phyloP scores from a whole-genome alignment of 2,329 filamentous ascomycete species.

The Pyrenophora tritici-repentis region DNA sequence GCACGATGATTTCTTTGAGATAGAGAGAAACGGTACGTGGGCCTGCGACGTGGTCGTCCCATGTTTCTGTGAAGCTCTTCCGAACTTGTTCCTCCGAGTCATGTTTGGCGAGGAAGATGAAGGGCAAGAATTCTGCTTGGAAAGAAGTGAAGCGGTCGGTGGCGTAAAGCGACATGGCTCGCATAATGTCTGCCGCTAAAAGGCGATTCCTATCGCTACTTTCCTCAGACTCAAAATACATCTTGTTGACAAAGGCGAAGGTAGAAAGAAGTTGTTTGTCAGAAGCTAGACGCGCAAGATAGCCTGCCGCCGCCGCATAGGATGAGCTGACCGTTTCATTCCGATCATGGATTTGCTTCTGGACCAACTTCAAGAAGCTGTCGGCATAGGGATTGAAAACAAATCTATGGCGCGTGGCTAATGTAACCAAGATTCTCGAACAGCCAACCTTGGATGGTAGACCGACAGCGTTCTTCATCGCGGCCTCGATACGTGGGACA shows the following conservation, averaged over 20 bases:
- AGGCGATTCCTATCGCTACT: conserved; percentile 72
- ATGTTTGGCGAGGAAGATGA: conserved; percentile 85
- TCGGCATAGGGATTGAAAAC: conserved; percentile 77
- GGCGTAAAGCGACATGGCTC: conserved; percentile 82
- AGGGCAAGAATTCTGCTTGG: conserved; percentile 76
- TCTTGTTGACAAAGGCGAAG: conserved; percentile 61
- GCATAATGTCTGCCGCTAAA: conserved; percentile 80
- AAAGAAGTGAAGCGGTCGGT: conserved; percentile 85
- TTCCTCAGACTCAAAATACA: conserved; percentile 85
- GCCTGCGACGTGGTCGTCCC: conserved; percentile 89
- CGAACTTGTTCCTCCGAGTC: conserved; percentile 80
- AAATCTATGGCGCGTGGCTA: conserved; percentile 78
- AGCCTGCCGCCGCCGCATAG: conserved; percentile 85
- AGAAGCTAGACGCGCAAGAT: conserved; percentile 71
- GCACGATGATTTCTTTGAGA: conserved; percentile 75
- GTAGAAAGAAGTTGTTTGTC: conserved; percentile 63
- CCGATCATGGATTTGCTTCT: conserved; percentile 82
- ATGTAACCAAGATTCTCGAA: conserved; percentile 78
- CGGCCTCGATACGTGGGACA: conserved; percentile 71
- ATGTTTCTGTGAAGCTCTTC: conserved; percentile 81
- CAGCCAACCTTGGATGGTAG: conserved; percentile 94
- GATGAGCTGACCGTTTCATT: conserved; percentile 92
- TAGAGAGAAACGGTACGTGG: conserved; percentile 81
- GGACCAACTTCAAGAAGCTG: conserved; percentile 74
- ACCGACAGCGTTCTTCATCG: conserved; percentile 84